phyloP scores from a whole-genome alignment of 2,329 filamentous ascomycete species.

The Colletotrichum tamarilloi region DNA sequence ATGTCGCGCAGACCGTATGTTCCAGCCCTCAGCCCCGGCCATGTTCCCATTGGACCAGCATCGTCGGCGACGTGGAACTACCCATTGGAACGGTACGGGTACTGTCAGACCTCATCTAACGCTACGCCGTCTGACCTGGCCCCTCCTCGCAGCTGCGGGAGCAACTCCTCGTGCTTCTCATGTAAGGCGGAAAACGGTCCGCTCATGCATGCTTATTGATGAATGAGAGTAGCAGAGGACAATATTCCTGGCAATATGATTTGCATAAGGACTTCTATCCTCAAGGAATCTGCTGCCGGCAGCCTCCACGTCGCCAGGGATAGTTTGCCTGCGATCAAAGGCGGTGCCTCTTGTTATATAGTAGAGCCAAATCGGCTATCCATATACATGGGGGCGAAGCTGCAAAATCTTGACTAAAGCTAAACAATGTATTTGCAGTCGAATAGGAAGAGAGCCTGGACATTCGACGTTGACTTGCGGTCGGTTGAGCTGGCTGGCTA shows the following conservation, averaged over 20 bases:
- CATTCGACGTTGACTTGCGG: neutral
- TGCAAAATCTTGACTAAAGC: neutral
- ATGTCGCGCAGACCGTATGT: constrained; percentile 19
- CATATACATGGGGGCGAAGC: neutral
- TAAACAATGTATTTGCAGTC: neutral
- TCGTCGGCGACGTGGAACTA: constrained; percentile 21
- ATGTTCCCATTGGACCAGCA: constrained; percentile 29
- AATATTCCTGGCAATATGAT: constrained; percentile 14
- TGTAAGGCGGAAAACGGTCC: constrained; percentile 37
- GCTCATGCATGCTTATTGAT: constrained; percentile 33
- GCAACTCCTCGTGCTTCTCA: constrained; percentile 33
- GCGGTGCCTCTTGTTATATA: neutral
- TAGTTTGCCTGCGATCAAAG: neutral
- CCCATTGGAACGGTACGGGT: constrained; percentile 16
- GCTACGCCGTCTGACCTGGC: constrained; percentile 24
- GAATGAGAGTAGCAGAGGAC: constrained; percentile 11
- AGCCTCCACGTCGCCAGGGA: neutral
- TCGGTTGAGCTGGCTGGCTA: neutral
- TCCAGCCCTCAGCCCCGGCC: constrained; percentile 3
- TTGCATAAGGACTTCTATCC: constrained; percentile 14
- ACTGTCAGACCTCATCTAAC: constrained; percentile 11
- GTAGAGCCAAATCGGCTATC: neutral
- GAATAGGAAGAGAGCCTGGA: neutral
- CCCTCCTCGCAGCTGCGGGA: constrained; percentile 20
- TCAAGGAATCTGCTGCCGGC: constrained; percentile 23